Percentiles rank a stretch among this genome's conserved stretches.
These are phyloP conservation scores for Saccharomycopsis oosterbeekiorum DNA, from an alignment of 805 yeast genomes.

Conservation along the genomic window DNA sequence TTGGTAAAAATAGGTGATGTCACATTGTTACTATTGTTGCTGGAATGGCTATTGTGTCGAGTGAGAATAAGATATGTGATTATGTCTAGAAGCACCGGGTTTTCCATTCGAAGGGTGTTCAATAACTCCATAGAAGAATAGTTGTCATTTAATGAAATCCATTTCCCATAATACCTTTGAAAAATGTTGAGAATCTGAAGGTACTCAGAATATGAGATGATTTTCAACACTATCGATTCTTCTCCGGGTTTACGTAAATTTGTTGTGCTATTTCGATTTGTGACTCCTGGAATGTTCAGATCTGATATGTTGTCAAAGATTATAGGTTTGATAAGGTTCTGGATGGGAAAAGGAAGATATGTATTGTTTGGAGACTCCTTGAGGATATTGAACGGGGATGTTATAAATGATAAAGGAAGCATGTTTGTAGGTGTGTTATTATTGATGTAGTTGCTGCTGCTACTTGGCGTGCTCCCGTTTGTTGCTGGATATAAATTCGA, in stretches of 20 bases:
- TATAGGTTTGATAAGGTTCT: constrained; percentile 23
- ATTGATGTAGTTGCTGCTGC: neutral
- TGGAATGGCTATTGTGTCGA: neutral
- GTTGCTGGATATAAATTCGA: neutral
- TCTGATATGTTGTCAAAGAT: neutral
- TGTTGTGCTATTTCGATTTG: neutral
- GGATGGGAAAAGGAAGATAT: constrained; percentile 27
- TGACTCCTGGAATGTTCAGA: neutral
- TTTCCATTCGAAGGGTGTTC: constrained; percentile 31
- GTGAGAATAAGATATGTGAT: neutral
- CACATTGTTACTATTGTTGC: neutral
- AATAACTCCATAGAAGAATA: constrained; percentile 33
- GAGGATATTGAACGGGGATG: constrained; percentile 35
- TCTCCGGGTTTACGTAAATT: neutral
- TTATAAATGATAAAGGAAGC: constrained; percentile 25
- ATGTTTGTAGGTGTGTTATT: constrained; percentile 24
- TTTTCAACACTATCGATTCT: neutral
- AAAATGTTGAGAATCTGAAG: constrained; percentile 38
- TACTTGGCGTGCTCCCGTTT: neutral
- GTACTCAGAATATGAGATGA: constrained; percentile 25
- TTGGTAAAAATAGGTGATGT: constrained; percentile 23
- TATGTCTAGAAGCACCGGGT: constrained; percentile 34
- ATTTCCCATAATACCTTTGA: constrained; percentile 46
- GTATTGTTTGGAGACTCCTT: constrained; percentile 22
- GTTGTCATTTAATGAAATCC: constrained; percentile 47